Percentiles rank a stretch among this genome's conserved stretches.
Conservation (phyloP, 345 rosid species). For the Cochlearia excelsa region DNA sequence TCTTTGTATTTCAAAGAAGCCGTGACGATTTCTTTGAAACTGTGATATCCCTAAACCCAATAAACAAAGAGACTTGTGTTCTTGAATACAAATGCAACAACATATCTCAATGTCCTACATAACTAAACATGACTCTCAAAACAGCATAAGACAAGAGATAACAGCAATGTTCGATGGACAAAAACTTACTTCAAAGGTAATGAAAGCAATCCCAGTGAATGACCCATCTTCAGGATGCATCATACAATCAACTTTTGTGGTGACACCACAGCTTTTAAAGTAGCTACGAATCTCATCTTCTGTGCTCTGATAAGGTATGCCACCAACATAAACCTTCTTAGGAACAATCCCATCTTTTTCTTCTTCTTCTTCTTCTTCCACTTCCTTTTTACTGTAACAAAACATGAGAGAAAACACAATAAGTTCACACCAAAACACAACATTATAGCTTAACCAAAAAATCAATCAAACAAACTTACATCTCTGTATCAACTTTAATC, state of each 20-base stretch:
- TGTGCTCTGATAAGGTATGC: conserved; percentile 77
- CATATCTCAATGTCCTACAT: conserved; percentile 7
- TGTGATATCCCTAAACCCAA: background rate
- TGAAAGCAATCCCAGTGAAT: conserved; percentile 84
- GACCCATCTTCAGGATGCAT: conserved; percentile 80
- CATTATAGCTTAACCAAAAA: conserved; percentile 1
- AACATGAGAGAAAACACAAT: background rate
- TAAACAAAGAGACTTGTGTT: conserved; percentile 6
- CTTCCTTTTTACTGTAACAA: conserved; percentile 43
- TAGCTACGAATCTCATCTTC: conserved; percentile 84
- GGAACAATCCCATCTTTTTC: conserved; percentile 43
- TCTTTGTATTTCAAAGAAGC: background rate
- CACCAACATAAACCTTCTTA: conserved; percentile 74
- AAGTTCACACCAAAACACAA: background rate
- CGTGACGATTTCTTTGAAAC: conserved; percentile 12
- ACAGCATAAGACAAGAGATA: background rate
- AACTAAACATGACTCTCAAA: background rate
- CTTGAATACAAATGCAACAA: conserved; percentile 1
- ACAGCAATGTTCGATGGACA: background rate
- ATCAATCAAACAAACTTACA: conserved; percentile 24
- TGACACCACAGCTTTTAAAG: conserved; percentile 80
- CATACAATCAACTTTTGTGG: conserved; percentile 75
- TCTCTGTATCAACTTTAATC: conserved; percentile 24
- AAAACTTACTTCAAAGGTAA: conserved; percentile 61
- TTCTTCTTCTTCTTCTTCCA: too few species aligned